These are phyloP conservation scores for Crithidia expoeki DNA, from an alignment of 208 protist genomes.

Conservation along the genomic window DNA sequence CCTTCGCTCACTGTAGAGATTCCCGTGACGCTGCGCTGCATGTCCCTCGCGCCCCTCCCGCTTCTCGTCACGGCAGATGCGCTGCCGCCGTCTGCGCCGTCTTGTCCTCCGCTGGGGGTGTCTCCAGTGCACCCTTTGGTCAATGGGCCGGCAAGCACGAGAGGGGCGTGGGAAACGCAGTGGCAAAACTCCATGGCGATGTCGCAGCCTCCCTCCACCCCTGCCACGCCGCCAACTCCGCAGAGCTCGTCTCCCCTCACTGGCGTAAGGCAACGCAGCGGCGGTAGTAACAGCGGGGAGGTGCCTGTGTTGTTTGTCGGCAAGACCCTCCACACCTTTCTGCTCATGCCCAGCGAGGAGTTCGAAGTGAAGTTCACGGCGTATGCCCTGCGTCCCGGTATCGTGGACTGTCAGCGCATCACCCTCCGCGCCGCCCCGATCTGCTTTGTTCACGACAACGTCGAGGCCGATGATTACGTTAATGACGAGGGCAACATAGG, in stretches of 20 bases:
- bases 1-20: constrained; percentile 28
- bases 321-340: constrained; percentile 60
- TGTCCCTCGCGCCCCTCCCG: constrained; percentile 61
- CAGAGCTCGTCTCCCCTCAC: neutral
- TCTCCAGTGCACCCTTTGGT: neutral
- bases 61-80: constrained; percentile 67
- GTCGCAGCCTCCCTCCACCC: neutral
- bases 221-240: neutral
- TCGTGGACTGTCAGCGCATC: constrained; percentile 75
- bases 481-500: neutral
- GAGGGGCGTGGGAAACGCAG: neutral
- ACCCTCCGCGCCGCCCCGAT: constrained; percentile 49
- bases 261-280: neutral
- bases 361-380: constrained; percentile 66
- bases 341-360: constrained; percentile 67
- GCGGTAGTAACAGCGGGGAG: constrained; percentile 3
- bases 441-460: constrained; percentile 28
- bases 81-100: constrained; percentile 9
- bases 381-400: constrained; percentile 56
- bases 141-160: neutral
- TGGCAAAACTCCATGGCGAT: neutral
- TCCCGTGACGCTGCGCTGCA: constrained; percentile 63
- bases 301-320: constrained; percentile 67
- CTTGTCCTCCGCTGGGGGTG: neutral
- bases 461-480: neutral